phyloP scores from a whole-genome alignment of 2,329 filamentous ascomycete genomes.

The Phaeosphaeria sp. region DNA sequence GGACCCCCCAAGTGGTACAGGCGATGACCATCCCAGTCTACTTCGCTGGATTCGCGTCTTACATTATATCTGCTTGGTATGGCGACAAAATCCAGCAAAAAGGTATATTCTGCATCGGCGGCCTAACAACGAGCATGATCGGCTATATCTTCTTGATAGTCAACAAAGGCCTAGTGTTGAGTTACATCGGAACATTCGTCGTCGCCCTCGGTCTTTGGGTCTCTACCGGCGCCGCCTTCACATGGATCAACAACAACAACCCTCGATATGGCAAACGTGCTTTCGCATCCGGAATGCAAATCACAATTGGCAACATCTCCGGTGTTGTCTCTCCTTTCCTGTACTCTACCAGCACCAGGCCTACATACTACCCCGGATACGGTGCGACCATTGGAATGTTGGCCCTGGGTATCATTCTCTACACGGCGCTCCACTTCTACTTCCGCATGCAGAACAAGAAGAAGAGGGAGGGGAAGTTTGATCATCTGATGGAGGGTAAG shows the following conservation, averaged over 20 bases:
- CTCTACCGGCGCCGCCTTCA: conserved; percentile 31
- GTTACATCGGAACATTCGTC: conserved; percentile 37
- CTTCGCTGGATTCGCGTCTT: conserved; percentile 29
- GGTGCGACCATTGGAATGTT: conserved; percentile 31
- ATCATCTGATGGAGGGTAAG: conserved; percentile 32
- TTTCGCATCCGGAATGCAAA: conserved; percentile 36
- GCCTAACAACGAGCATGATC: conserved; percentile 49
- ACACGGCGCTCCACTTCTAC: conserved; percentile 26
- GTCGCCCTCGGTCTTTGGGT: conserved; percentile 38
- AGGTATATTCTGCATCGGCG: conserved; percentile 34
- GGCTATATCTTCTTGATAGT: conserved; percentile 56
- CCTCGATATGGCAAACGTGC: conserved; percentile 41
- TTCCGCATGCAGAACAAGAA: conserved; percentile 28
- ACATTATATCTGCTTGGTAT: conserved; percentile 31
- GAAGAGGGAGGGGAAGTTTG: conserved; percentile 29
- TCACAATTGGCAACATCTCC: conserved; percentile 48
- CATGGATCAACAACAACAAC: conserved; percentile 38
- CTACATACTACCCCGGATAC: conserved; percentile 28
- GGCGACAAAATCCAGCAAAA: conserved; percentile 35
- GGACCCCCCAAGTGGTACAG: conserved; percentile 32
- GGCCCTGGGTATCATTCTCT: conserved; percentile 21
- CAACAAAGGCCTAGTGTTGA: conserved; percentile 22
- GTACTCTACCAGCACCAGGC: conserved; percentile 19
- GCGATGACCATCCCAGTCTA: conserved; percentile 43
- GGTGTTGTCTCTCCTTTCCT: conserved; percentile 39